Evolutionary conservation across 306 rosid species (phyloP), one percentile per base, ranked within the genome.

Genomic region (Rubus idaeus): DNA sequence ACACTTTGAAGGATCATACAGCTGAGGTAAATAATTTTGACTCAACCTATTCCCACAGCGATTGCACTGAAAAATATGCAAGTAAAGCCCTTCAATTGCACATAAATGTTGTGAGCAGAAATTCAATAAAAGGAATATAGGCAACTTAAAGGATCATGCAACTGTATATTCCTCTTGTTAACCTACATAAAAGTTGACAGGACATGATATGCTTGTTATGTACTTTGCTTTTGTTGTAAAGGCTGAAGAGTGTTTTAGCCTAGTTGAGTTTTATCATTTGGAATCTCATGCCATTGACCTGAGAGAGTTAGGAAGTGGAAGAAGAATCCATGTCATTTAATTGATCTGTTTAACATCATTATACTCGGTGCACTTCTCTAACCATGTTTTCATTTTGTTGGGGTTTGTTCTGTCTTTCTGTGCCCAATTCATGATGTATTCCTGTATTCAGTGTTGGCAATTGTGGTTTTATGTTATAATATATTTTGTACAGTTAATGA

Each of bases 1-100:
- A 96, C 71, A 75, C 89, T 74, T 78, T 96, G 80, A 89, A 79
- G 81, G 99, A 96, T 84, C 99, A 96, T 78, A 75, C 90, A 3
- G 98, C 97, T 12, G 99, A 96, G 98, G 99, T 88, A 83, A 81
- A 50, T 50, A 10, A 35, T 64, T 71, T 73, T 44, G 30, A 57
- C 16, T 78, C 62, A 44, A 52, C 26, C 10, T 30, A 30, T 18
- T 64, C 5, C 3, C 39, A 0, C 30, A 9, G 8, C 37, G 3
- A 26, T 1, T 58, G 4, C 18, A 10, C 58, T 13, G 37, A 23
- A 16, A 60, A 8, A 21, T 60, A n/a, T 44, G n/a, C 44, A 7
- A 41, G 14, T 53, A 40, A 42, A 17, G 10, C 41, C 57, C 57
- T 10, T 30, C 49, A 21, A 17, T 65, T 18, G 35, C 23, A 60